Percentiles rank a stretch among this genome's conserved stretches.
These are phyloP conservation scores for Ophiostoma quercus DNA, from an alignment of 2,329 filamentous ascomycete species.

Conservation along the genomic window DNA sequence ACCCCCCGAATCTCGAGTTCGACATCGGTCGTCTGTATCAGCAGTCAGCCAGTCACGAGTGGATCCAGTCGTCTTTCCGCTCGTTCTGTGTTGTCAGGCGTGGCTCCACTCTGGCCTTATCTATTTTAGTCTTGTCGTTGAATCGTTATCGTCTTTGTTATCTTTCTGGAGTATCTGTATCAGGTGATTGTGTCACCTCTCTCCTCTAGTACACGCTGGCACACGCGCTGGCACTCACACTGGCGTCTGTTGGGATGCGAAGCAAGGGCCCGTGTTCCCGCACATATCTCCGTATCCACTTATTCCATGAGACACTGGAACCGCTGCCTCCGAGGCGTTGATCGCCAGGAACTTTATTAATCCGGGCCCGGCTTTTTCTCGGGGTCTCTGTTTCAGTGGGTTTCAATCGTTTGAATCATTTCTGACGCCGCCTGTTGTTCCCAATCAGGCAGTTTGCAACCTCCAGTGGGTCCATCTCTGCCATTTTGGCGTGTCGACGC, in stretches of 20 bases:
- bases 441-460: conserved; percentile 6
- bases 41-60: background rate
- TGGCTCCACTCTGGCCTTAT: background rate
- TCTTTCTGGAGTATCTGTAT: background rate
- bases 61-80: background rate
- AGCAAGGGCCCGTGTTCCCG: conserved; percentile 12
- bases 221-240: background rate
- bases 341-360: conserved; percentile 10
- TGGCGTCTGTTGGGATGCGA: background rate
- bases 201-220: background rate
- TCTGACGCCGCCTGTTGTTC: conserved; percentile 6
- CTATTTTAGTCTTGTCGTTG: background rate
- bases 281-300: conserved; percentile 12
- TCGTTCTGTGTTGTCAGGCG: background rate
- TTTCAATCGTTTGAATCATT: background rate
- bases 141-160: background rate
- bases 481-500: background rate
- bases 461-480: background rate
- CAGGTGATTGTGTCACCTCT: background rate
- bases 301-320: background rate
- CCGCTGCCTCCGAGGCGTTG: background rate
- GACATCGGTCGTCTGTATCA: conserved; percentile 9
- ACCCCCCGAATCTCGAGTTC: conserved; percentile 5
- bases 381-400: background rate
- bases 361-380: background rate